phyloP scores from a whole-genome alignment of 768 basidiomycete genomes.

The Collybiopsis confluens region DNA sequence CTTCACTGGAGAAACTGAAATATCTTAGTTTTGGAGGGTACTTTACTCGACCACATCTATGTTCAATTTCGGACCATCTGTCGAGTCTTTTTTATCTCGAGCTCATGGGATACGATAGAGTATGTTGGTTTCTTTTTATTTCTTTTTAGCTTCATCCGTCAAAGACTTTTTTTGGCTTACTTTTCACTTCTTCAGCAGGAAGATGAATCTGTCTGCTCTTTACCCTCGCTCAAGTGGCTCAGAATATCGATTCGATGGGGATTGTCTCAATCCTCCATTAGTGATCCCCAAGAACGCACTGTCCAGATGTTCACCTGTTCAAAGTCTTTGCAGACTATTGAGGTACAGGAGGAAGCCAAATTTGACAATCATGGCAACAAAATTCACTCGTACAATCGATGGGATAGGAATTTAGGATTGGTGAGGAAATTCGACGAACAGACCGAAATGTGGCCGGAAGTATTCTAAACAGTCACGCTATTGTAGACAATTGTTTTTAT shows the following conservation, averaged over 20 bases:
- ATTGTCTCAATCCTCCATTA: background rate
- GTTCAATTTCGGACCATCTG: background rate
- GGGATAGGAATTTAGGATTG: background rate
- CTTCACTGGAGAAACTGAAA: background rate
- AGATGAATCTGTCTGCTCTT: background rate
- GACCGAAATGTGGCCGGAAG: background rate
- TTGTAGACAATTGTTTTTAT: no score
- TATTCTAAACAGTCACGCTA: no score
- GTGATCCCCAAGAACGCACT: background rate
- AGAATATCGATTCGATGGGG: conserved; percentile 4
- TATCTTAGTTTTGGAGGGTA: conserved; percentile 1
- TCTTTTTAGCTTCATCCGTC: background rate
- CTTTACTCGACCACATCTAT: background rate
- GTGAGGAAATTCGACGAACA: background rate
- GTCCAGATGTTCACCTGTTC: background rate
- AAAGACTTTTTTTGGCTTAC: background rate
- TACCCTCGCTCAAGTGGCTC: background rate
- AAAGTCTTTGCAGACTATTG: background rate
- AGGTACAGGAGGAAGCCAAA: background rate
- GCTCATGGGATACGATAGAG: conserved; percentile 1
- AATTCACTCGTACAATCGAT: background rate
- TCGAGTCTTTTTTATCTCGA: background rate
- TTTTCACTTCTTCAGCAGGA: background rate
- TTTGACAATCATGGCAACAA: background rate
- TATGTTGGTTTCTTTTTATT: no score